Evolutionary conservation across 208 protist genomes (phyloP).

Genomic region (Trypanosoma vivax): DNA sequence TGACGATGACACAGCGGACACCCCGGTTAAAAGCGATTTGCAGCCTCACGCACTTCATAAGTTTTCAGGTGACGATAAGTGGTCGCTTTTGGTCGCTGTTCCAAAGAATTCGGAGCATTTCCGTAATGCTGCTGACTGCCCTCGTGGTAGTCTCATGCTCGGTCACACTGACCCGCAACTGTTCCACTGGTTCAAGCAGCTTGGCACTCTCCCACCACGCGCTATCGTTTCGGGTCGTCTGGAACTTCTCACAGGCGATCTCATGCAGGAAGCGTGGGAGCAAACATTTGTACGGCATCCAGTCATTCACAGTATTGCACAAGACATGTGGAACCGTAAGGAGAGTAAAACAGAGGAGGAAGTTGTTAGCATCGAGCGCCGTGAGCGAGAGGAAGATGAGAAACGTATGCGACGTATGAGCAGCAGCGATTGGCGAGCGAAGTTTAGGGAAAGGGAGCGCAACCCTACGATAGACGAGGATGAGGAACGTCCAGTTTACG

Average conservation of each 20-base stretch:
- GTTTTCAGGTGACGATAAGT: slow-evolving; percentile 59
- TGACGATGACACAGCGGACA: slow-evolving; percentile 13
- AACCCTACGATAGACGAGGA: slow-evolving; percentile 75
- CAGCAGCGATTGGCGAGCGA: slow-evolving; percentile 81
- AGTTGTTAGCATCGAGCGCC: slow-evolving; percentile 49
- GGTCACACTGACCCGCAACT: slow-evolving; percentile 86
- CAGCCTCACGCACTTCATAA: slow-evolving; percentile 79
- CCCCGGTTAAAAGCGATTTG: slow-evolving; percentile 69
- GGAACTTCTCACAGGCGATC: slow-evolving; percentile 63
- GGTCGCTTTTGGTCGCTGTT: slow-evolving; percentile 61
- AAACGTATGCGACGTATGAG: slow-evolving; percentile 87
- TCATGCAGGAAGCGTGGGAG: slow-evolving; percentile 72
- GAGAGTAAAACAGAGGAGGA: slow-evolving; percentile 71
- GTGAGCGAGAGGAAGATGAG: slow-evolving; percentile 75
- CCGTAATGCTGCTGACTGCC: slow-evolving; percentile 56
- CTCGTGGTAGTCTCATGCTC: slow-evolving; percentile 69
- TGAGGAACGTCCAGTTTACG: slow-evolving; percentile 75
- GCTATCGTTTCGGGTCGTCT: slow-evolving; percentile 62
- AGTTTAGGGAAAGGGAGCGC: slow-evolving; percentile 77
- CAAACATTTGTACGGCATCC: slow-evolving; percentile 66
- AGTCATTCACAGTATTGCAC: slow-evolving; percentile 66
- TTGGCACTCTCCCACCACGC: slow-evolving; percentile 71
- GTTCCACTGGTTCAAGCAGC: slow-evolving; percentile 87
- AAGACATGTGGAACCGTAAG: slow-evolving; percentile 79
- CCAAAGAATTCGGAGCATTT: slow-evolving; percentile 73